Conservation (phyloP, 768 basidiomycete genomes). For the Neoboletus brunneissimus region DNA sequence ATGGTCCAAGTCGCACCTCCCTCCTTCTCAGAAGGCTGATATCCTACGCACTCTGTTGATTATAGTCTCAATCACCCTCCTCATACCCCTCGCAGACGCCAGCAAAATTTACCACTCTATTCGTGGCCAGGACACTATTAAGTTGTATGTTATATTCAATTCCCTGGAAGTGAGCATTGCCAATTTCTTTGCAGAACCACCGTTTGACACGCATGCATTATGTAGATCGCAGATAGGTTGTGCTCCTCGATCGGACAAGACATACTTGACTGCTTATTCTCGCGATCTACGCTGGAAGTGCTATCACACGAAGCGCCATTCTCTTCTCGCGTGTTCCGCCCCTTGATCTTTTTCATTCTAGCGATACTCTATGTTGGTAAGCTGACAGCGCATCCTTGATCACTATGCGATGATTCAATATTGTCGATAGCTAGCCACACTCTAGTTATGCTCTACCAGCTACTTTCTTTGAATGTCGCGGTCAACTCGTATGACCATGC, state of each 20-base stretch:
- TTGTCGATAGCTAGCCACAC: slow-evolving; percentile 69
- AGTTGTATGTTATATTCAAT: slow-evolving; percentile 98
- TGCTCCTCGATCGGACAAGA: slow-evolving; percentile 98
- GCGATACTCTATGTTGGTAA: slow-evolving; percentile 81
- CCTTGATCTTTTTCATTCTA: slow-evolving; percentile 79
- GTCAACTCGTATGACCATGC: slow-evolving; percentile 98
- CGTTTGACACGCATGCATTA: background rate
- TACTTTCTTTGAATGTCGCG: slow-evolving; percentile 93
- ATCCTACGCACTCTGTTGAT: slow-evolving; percentile 81
- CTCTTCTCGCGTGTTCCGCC: slow-evolving; percentile 66
- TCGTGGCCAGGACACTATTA: slow-evolving; percentile 97
- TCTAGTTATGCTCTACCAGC: slow-evolving; percentile 94
- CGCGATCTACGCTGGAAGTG: slow-evolving; percentile 80
- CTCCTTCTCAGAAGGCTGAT: slow-evolving; percentile 90
- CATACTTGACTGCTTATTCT: slow-evolving; percentile 93
- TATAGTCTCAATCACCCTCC: slow-evolving; percentile 64
- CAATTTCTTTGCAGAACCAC: background rate
- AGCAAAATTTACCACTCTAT: slow-evolving; percentile 99
- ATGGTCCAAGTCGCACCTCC: slow-evolving; percentile 53
- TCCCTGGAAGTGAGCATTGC: slow-evolving; percentile 80
- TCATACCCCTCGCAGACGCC: slow-evolving; percentile 85
- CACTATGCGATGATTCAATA: background rate
- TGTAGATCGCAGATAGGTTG: slow-evolving; percentile 88
- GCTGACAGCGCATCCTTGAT: slow-evolving; percentile 19
- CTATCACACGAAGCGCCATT: slow-evolving; percentile 61